Base-by-base conservation (phyloP, 129 eudicot genomes). In the Logfia minima region DNA sequence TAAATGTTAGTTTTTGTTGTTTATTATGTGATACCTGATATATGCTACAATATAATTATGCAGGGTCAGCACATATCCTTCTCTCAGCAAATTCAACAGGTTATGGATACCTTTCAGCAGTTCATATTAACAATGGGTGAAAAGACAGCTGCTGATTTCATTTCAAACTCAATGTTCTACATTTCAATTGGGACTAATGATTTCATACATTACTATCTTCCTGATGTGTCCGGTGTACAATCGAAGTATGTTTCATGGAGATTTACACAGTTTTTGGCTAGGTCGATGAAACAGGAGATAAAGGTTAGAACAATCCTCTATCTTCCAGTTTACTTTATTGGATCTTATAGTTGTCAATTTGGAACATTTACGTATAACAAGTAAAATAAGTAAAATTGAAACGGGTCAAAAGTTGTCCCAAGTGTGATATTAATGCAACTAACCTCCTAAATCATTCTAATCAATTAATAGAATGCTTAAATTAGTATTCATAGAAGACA, bases 21-120 rank as follows among this genome's bases (percentile, higher is more conserved):
- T 59, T 18, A 41, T 75, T 39, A 17, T 77, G 45, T 63, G 21
- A 18, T 39, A 1, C 23, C 3, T 79, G 61, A 56, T 7, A 28
- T 68, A 24, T 51, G 17, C 41, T 58, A 53, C 52, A 28, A 41
- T 2, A 6, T n/a, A 7, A 56, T 41, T 51, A 51, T 80, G 60
- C 87, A 94, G 98, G 98, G 98, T 71, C 98, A 94, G 68, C 98
- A 82, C 60, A 87, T 94, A 76, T 91, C 98, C 22, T 87, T 94
- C 26, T 59, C 93, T 24, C 97, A 91, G 87, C 98, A 94, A 82
- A 86, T 94, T 58, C 96, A 94, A 79, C 98, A 94, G 76, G 97
- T 89, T 63, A 85, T 77, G 75, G 98, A 94, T 68, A 94, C 98
- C 56, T 82, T 89, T 80, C 93, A 94, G 79, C 90, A 82, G 73